phyloP scores from a whole-genome alignment of 2,329 filamentous ascomycete species.

The Claviceps sp. region DNA sequence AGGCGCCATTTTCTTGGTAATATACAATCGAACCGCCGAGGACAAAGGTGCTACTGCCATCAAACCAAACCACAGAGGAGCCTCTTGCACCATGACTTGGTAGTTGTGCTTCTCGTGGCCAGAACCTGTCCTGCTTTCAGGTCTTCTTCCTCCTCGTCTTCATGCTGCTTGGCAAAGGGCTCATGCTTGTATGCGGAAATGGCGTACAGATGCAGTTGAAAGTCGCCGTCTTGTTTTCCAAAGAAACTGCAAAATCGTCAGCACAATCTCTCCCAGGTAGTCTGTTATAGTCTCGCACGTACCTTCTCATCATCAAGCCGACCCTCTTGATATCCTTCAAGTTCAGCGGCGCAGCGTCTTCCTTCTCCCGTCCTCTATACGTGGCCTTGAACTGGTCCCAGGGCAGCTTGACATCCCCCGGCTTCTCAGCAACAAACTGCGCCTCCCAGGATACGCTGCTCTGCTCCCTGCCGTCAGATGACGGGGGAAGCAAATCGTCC shows the following conservation, averaged over 20 bases:
- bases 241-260: slow-evolving; percentile 47
- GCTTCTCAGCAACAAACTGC: slow-evolving; percentile 37
- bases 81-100: slow-evolving; percentile 12
- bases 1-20: not conserved
- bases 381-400: slow-evolving; percentile 58
- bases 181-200: slow-evolving; percentile 15
- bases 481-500: slow-evolving; percentile 45
- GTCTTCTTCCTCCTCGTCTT: slow-evolving; percentile 11
- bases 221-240: slow-evolving; percentile 56
- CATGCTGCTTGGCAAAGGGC: not conserved
- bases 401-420: slow-evolving; percentile 36
- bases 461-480: slow-evolving; percentile 55
- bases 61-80: slow-evolving; percentile 16
- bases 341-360: slow-evolving; percentile 47
- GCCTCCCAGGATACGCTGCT: slow-evolving; percentile 63
- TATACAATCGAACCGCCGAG: not conserved
- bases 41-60: not conserved
- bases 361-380: slow-evolving; percentile 54
- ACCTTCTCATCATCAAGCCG: slow-evolving; percentile 75
- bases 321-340: slow-evolving; percentile 48
- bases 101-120: slow-evolving; percentile 1
- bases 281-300: slow-evolving; percentile 10
- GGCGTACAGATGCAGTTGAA: slow-evolving; percentile 24
- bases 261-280: no score
- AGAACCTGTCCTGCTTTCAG: not conserved